A percentile compares a stretch with the other conserved stretches of the same genome.
Conservation (phyloP, 2,329 filamentous ascomycete species). For the Claviceps arundinis region DNA sequence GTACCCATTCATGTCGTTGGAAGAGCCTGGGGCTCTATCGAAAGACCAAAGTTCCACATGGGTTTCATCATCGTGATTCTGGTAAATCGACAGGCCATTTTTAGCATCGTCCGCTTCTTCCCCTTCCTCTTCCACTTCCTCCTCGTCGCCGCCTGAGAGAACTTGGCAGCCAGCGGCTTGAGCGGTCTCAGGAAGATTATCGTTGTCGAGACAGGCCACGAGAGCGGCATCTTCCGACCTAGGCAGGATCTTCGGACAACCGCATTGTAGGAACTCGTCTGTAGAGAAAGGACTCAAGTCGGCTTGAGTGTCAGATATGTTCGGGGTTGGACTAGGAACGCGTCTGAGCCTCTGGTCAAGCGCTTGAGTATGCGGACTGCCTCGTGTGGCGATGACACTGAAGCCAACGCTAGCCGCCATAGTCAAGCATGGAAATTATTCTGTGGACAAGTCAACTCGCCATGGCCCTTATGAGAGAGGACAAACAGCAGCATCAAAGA, state of each 20-base stretch:
- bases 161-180: conserved; percentile 38
- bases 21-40: background rate
- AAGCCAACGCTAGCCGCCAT: conserved; percentile 17
- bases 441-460: conserved; percentile 18
- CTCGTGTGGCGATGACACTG: conserved; percentile 14
- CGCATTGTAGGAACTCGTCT: conserved; percentile 33
- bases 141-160: conserved; percentile 32
- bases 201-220: conserved; percentile 48
- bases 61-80: background rate
- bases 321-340: conserved; percentile 20
- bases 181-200: conserved; percentile 53
- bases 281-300: conserved; percentile 17
- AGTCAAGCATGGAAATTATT: conserved; percentile 25
- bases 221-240: conserved; percentile 55
- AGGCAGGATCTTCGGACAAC: conserved; percentile 38
- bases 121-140: conserved; percentile 20
- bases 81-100: background rate
- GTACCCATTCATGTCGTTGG: conserved; percentile 6
- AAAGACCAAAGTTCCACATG: background rate
- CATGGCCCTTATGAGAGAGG: conserved; percentile 16
- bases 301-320: conserved; percentile 24
- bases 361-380: conserved; percentile 27
- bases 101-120: conserved; percentile 14
- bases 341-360: conserved; percentile 20
- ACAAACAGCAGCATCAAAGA: conserved; percentile 7